Evolutionary conservation across 2,329 filamentous ascomycete species (phyloP).

Genomic region (Fusarium albidum): DNA sequence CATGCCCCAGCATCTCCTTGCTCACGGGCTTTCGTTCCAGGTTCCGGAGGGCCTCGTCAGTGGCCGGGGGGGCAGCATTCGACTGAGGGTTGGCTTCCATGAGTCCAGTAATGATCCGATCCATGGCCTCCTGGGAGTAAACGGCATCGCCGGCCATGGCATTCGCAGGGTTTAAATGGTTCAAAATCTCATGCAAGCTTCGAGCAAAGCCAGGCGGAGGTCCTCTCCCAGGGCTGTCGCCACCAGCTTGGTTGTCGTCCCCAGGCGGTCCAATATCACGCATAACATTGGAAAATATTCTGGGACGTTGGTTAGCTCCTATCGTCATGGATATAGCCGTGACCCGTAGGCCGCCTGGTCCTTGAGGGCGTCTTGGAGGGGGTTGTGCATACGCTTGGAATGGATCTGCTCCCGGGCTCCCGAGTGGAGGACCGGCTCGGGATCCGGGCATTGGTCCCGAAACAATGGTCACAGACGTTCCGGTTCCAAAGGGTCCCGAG

Average conservation of each 20-base stretch:
- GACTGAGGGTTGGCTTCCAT: conserved; percentile 84
- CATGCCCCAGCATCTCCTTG: conserved; percentile 70
- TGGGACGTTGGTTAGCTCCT: conserved; percentile 48
- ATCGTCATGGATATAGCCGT: conserved; percentile 29
- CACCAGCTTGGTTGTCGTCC: conserved; percentile 34
- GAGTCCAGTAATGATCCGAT: conserved; percentile 84
- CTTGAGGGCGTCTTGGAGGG: conserved; percentile 18
- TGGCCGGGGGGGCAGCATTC: conserved; percentile 83
- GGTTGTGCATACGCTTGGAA: conserved; percentile 58
- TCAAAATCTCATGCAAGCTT: conserved; percentile 62
- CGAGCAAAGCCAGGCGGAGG: conserved; percentile 38
- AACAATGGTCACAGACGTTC: conserved; percentile 59
- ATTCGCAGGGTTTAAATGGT: conserved; percentile 61
- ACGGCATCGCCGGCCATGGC: conserved; percentile 79
- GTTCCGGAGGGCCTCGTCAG: conserved; percentile 75
- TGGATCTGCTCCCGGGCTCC: conserved; percentile 44
- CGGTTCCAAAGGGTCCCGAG: conserved; percentile 48
- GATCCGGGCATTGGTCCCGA: conserved; percentile 45
- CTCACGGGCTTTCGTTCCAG: conserved; percentile 77
- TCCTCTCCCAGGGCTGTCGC: conserved; percentile 23
- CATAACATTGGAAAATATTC: conserved; percentile 57
- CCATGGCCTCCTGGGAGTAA: conserved; percentile 88
- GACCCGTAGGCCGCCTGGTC: conserved; percentile 28
- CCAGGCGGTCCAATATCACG: conserved; percentile 48
- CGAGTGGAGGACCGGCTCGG: conserved; percentile 20